Conservation (phyloP, 345 rosid genomes). For the Linum usitatissimum region DNA sequence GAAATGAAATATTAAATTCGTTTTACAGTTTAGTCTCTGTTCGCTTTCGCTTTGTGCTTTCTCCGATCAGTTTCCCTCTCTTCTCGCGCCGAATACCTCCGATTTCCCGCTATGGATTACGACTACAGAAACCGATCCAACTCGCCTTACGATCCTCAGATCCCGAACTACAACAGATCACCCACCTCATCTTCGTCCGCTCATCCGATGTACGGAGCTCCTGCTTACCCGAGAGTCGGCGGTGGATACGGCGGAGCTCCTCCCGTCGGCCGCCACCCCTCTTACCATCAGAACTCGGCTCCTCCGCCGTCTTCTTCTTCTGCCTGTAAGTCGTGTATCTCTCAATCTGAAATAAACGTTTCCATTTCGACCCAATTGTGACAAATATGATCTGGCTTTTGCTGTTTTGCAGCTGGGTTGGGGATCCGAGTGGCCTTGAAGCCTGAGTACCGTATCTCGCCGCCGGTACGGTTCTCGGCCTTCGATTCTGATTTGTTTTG, state of each 20-base stretch:
- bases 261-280: slow-evolving; percentile 29
- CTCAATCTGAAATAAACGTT: neutral
- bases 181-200: slow-evolving; percentile 25
- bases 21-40: too few species aligned
- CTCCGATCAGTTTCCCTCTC: neutral
- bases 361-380: neutral
- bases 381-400: neutral
- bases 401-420: slow-evolving; percentile 44
- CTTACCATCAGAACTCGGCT: slow-evolving; percentile 31
- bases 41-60: neutral
- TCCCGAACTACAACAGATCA: slow-evolving; percentile 36
- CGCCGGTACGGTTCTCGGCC: slow-evolving; percentile 40
- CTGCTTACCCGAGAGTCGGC: slow-evolving; percentile 59
- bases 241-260: slow-evolving; percentile 31
- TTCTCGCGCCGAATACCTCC: neutral
- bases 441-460: slow-evolving; percentile 74
- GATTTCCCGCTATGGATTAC: slow-evolving; percentile 28
- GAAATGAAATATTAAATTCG: too few species aligned
- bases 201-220: slow-evolving; percentile 40
- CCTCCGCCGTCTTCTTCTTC: slow-evolving; percentile 32
- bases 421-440: slow-evolving; percentile 64
- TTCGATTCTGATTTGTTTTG: neutral
- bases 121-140: slow-evolving; percentile 41
- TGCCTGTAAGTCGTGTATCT: slow-evolving; percentile 24
- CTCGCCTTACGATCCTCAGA: slow-evolving; percentile 27